Evolutionary conservation across 2,329 filamentous ascomycete genomes (phyloP), one percentile per base, ranked within the genome.

Genomic region (Penicillium glabrum): DNA sequence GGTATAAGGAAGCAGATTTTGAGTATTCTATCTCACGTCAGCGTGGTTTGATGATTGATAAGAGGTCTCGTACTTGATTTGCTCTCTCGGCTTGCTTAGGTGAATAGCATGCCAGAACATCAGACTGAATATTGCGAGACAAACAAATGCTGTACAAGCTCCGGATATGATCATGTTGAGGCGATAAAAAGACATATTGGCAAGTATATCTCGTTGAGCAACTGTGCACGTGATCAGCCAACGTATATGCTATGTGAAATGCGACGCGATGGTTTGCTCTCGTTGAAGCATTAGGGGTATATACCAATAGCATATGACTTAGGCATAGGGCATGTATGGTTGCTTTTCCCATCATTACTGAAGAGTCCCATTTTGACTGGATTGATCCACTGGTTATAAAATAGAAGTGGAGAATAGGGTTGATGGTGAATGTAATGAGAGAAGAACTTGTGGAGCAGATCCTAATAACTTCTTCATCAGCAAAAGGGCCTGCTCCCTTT

Each of bases 1-100:
- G 78, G 77, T 13, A 80, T 69, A 16, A 79, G 68, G 10, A 68
- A 61, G 53, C 73, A 74, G 46, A 80, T 77, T 49, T 76, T 70
- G 60, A 81, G 71, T 47, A 80, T 76, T 44, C 71, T 75, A 29
- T 14, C 39, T 3, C n/a, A 35, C 33, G 48, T 45, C 37, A 41
- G 37, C 13, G 23, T 19, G 35, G 14, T 2, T 26, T n/a, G 3
- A 19, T 16, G 9, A 16, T 44, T 7, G 29, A 10, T 39, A 11
- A 19, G 23, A 19, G 16, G 19, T 13, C 3, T 24, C 68, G 24
- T 67, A 74, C 74, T 79, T 75, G 50, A 74, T 64, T 58, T 79
- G 77, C 58, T 79, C 72, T 46, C 69, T 72, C 4, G 75, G 75
- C 27, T 74, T 74, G 63, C 75, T 78, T 11, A 77, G 65, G 29